Percentiles rank a stretch among this genome's conserved stretches.
Evolutionary conservation across 2,329 filamentous ascomycete species (phyloP).

Genomic region (Bertia moriformis): DNA sequence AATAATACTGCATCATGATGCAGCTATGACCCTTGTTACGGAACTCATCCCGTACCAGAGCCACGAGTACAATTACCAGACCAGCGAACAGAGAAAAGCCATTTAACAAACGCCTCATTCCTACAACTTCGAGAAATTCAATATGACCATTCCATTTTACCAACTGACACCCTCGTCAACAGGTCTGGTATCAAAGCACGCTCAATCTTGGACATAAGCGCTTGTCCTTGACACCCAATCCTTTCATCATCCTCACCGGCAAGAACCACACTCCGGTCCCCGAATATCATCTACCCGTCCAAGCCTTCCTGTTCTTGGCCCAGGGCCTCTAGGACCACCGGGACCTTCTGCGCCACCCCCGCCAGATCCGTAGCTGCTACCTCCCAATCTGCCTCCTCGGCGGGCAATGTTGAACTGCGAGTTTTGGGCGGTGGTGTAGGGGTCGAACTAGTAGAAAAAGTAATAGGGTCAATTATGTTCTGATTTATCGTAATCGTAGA

Average conservation of each 20-base stretch:
- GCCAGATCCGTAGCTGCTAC: constrained; percentile 10
- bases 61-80: too few species aligned
- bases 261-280: constrained; percentile 28
- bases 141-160: too few species aligned
- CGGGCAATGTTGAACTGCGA: constrained; percentile 24
- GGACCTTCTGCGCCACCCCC: constrained; percentile 10
- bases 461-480: neutral
- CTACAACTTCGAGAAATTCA: too few species aligned
- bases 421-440: constrained; percentile 24
- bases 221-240: neutral
- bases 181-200: too few species aligned
- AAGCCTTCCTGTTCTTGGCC: constrained; percentile 18
- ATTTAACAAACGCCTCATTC: too few species aligned
- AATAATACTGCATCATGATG: too few species aligned
- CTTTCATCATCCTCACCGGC: constrained; percentile 19
- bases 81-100: too few species aligned
- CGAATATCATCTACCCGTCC: constrained; percentile 29
- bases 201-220: neutral
- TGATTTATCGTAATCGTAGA: too few species aligned
- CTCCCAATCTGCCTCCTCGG: neutral
- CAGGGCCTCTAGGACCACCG: constrained; percentile 13
- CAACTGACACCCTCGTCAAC: too few species aligned
- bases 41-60: too few species aligned
- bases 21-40: too few species aligned
- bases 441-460: constrained; percentile 19